Base-by-base conservation (phyloP, 176 grass and related monocot species). In the Pontederia crassipes region DNA sequence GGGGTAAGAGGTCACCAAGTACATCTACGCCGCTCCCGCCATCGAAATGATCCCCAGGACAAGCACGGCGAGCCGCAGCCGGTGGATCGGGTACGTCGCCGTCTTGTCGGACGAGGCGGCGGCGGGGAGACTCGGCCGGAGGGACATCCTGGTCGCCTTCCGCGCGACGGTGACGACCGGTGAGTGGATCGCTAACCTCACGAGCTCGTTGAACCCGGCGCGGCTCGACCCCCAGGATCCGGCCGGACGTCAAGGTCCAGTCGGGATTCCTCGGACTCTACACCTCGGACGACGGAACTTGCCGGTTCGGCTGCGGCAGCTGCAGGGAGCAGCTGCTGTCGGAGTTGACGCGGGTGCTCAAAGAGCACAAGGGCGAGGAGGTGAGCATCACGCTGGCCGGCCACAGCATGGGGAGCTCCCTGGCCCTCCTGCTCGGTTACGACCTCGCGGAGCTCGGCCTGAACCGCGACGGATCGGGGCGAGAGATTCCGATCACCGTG, bases 361-460 rank as follows among this genome's bases (percentile, higher is more conserved):
- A 14, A 1, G 14, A 54, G 14, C 52, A 54, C 52, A 16, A 14
- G 1, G 11, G 52, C 12, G 52, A 54, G 14, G 52, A 54, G 11
- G 52, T 16, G 12, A 54, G 62, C 48, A 20, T 65, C 11, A 65
- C 62, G 14, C 8, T 65, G 48, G 62, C 62, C 11, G 62, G 62
- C 2, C 62, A 65, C 62, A 65, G 62, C 62, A 65, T 65, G 62
- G 62, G 62, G 46, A 65, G 62, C 62, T 45, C 62, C 47, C 40
- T 65, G 46, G 62, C 18, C 8, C 5, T 67, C 12, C 64, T 67
- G 2, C 14, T 54, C 8, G 64, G 26, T 0, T 67, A 67, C 28
- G 64, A 67, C 50, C 27, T 67, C 27, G 49, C 50, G 2, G 64
- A 67, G 64, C 64, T 67, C 14, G 64, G 64, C 8, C 27, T 67